Evolutionary conservation across 345 rosid genomes (phyloP).

Genomic region (Trapa incisa): DNA sequence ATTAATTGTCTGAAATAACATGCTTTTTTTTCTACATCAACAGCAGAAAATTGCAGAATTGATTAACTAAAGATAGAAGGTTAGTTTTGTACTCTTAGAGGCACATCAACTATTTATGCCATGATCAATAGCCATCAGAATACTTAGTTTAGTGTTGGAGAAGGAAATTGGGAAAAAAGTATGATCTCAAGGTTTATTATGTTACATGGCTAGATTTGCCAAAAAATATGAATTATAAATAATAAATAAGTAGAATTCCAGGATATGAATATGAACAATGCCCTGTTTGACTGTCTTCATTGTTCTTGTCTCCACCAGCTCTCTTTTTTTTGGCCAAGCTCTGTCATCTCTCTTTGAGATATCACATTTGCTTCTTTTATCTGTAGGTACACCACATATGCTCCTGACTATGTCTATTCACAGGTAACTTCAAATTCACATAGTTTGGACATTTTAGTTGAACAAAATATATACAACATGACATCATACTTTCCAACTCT

Average conservation of each 20-base stretch:
- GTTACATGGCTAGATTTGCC: background rate
- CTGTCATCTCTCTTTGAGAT: background rate
- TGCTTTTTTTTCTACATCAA: background rate
- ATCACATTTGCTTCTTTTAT: constrained; percentile 5
- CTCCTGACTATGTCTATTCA: constrained; percentile 18
- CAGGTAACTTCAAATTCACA: constrained; percentile 17
- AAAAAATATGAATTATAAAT: background rate
- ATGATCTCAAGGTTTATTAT: background rate
- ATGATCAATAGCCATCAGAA: background rate
- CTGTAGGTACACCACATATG: constrained; percentile 26
- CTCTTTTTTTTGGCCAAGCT: background rate
- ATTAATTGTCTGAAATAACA: no score
- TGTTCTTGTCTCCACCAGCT: background rate
- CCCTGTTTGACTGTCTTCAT: background rate
- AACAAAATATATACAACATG: background rate
- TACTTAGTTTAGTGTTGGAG: background rate
- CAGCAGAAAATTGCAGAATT: background rate
- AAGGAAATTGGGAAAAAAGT: background rate
- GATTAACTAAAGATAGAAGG: background rate
- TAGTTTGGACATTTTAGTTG: background rate
- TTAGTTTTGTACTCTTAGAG: background rate
- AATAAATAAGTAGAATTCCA: background rate
- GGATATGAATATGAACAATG: background rate
- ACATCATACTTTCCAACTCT: background rate
- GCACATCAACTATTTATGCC: background rate